These are phyloP conservation scores for Prunella vulgaris DNA, from an alignment of 257 asterid species.

Conservation along the genomic window DNA sequence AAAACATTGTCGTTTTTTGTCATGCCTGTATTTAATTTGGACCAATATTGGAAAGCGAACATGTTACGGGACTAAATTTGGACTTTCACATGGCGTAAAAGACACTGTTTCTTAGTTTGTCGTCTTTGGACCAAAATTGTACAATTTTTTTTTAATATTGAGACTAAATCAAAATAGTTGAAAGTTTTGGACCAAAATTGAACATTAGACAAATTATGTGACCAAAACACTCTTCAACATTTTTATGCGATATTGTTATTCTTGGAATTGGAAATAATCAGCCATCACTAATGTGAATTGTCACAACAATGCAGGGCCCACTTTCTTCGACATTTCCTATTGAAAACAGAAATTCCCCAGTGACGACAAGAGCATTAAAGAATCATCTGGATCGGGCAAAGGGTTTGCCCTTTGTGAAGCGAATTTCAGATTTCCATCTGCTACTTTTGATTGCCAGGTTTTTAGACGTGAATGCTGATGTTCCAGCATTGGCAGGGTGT, in stretches of 20 bases:
- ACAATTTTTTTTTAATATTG: too few relatives aligned
- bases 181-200: too few relatives aligned
- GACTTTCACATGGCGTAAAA: too few relatives aligned
- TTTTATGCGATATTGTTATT: not conserved
- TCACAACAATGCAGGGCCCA: conserved; percentile 65
- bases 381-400: conserved; percentile 71
- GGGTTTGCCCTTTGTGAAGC: conserved; percentile 65
- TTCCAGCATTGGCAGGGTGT: conserved; percentile 78
- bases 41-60: too few relatives aligned
- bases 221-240: not conserved
- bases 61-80: too few relatives aligned
- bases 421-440: conserved; percentile 87
- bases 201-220: too few relatives aligned
- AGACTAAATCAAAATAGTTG: too few relatives aligned
- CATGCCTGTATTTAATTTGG: too few relatives aligned
- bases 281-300: conserved; percentile 16
- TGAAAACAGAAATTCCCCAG: conserved; percentile 64
- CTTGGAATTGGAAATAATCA: not conserved
- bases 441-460: conserved; percentile 66
- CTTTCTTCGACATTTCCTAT: conserved; percentile 76
- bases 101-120: too few relatives aligned
- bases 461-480: conserved; percentile 72
- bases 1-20: too few relatives aligned
- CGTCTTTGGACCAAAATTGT: too few relatives aligned
- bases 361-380: conserved; percentile 62